phyloP scores from a whole-genome alignment of 2,329 filamentous ascomycete species.

The Paecilomyces sp. region DNA sequence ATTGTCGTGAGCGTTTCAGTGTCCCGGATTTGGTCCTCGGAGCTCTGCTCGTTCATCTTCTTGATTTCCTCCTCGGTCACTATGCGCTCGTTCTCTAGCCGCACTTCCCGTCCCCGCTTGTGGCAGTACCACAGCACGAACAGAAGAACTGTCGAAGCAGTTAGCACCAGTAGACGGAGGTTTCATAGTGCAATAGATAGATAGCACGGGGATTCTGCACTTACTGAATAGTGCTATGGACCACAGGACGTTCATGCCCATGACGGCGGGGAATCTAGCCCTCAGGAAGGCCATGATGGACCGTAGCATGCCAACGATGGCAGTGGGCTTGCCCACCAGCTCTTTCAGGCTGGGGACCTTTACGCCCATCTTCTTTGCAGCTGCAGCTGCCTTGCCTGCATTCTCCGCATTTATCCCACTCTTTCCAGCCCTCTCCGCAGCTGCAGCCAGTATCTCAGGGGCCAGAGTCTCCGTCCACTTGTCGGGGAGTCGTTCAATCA shows the following conservation, averaged over 20 bases:
- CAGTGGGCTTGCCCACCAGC: constrained; percentile 78
- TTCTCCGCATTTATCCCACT: constrained; percentile 56
- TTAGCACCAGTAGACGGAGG: constrained; percentile 1
- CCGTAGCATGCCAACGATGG: constrained; percentile 73
- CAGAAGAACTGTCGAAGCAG: constrained; percentile 59
- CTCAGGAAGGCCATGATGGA: constrained; percentile 88
- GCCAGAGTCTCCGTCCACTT: constrained; percentile 71
- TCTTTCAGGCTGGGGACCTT: constrained; percentile 68
- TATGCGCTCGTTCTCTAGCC: constrained; percentile 58
- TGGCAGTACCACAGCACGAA: constrained; percentile 98
- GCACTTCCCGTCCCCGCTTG: constrained; percentile 81
- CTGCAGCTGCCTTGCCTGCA: constrained; percentile 44
- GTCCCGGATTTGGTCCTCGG: constrained; percentile 22
- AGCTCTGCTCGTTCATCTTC: constrained; percentile 30
- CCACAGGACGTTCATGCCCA: constrained; percentile 87
- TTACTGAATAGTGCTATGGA: constrained; percentile 80
- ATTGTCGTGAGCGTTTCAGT: constrained; percentile 34
- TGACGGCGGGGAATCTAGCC: constrained; percentile 78
- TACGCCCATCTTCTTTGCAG: constrained; percentile 59
- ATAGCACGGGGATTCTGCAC: constrained; percentile 25
- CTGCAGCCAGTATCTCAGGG: constrained; percentile 74
- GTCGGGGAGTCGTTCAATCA: constrained; percentile 75
- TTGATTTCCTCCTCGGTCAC: constrained; percentile 39
- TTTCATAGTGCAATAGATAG: not conserved
- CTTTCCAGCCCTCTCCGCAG: constrained; percentile 56